Evolutionary conservation across 2,329 filamentous ascomycete species (phyloP), one percentile per base, ranked within the genome.

Genomic region (Clonostachys sp.): DNA sequence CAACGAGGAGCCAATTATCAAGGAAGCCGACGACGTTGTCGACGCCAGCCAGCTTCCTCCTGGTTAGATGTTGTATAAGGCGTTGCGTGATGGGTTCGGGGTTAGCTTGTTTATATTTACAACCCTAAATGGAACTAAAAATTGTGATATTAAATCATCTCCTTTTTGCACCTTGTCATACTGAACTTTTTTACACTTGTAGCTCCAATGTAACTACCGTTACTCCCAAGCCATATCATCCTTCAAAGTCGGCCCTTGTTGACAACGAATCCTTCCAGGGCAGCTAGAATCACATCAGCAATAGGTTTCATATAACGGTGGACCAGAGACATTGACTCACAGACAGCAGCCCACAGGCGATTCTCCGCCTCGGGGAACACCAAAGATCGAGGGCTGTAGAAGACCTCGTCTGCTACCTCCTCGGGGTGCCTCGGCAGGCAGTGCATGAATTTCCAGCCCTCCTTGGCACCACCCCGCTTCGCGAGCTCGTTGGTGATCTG

Each of bases 391-490:
- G 81, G 76, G 43, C 89, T 84, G 67, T 97, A 96, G 63, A 99
- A 97, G 2, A 99, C 91, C 61, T 94, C 91, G 60, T 99, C 92
- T 49, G 80, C 83, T 34, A 99, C 94, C 71, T 99, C 94, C 66
- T 99, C 92, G 0, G 81, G 81, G 63, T 99, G 91, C 52, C 94
- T 81, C 13, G 94, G 94, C 50, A 99, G 70, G 65, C 94, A 99
- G 73, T 99, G 94, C 94, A 99, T 96, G 66, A 99, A 99, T 68
- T 89, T 91, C 94, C 94, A 99, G 53, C 80, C 80, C 13, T 86
- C 76, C 65, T 94, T 95, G 40, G 94, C 94, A 17, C 90, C 91
- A 41, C 91, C 91, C 44, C 84, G 78, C 67, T 85, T 80, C 2
- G 91, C 92, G 55, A 99, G 74, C 41, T 94, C 88, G 43, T 84